Evolutionary conservation across 805 yeast species (phyloP).

Genomic region (Saccharomycopsis sp.): DNA sequence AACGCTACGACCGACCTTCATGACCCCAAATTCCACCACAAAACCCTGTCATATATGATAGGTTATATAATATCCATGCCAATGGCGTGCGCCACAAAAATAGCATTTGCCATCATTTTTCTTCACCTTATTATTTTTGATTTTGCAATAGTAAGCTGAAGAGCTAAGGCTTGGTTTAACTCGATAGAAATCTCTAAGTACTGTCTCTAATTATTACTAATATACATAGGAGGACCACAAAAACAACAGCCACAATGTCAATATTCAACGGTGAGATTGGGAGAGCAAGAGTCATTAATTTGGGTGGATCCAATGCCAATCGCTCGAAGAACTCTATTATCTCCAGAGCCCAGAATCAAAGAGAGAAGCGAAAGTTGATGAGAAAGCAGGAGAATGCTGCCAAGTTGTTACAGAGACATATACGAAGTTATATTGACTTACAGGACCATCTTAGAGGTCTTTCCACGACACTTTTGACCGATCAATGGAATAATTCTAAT

Average conservation of each 20-base stretch:
- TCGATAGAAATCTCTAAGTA: no score
- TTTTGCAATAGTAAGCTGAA: no score
- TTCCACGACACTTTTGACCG: conserved; percentile 24
- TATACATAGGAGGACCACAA: no score
- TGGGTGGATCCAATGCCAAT: conserved; percentile 42
- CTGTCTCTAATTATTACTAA: no score
- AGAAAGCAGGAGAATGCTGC: conserved; percentile 47
- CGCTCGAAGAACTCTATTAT: conserved; percentile 40
- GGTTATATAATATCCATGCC: no score
- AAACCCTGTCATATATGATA: no score
- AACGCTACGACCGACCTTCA: no score
- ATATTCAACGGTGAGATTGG: conserved; percentile 65
- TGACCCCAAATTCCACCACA: no score
- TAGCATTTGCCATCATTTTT: no score
- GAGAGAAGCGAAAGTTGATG: conserved; percentile 56
- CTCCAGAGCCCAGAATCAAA: conserved; percentile 58
- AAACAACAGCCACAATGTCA: conserved; percentile 25
- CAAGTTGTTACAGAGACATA: conserved; percentile 40
- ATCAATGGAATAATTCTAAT: conserved; percentile 21
- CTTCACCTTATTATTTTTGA: no score
- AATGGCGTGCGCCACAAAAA: no score
- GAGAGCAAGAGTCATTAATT: conserved; percentile 56
- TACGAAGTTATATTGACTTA: conserved; percentile 36
- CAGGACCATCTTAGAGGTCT: conserved; percentile 24
- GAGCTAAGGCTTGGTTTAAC: no score